Evolutionary conservation across 1,284 basidiomycete genomes (phyloP).

Genomic region (Moesziomyces sp.): DNA sequence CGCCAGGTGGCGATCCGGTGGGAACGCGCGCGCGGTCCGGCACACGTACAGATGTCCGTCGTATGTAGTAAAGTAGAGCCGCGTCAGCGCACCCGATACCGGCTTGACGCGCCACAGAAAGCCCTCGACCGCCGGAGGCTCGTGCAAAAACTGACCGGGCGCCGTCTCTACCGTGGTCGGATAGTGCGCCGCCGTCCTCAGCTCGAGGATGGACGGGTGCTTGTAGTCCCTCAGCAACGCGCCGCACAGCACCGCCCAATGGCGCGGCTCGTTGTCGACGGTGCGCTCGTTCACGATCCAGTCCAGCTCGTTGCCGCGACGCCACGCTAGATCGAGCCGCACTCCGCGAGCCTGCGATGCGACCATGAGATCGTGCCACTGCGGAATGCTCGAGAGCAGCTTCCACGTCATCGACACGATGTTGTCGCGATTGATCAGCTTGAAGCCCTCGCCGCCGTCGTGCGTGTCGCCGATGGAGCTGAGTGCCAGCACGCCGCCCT

Average conservation of each 20-base stretch:
- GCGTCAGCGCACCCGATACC: conserved; percentile 74
- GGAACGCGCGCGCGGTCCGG: conserved; percentile 73
- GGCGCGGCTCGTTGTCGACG: conserved; percentile 74
- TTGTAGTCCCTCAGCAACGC: conserved; percentile 74
- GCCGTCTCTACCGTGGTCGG: conserved; percentile 73
- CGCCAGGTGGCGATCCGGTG: conserved; percentile 75
- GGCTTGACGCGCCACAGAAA: conserved; percentile 77
- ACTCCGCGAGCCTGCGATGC: conserved; percentile 73
- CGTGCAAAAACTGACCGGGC: conserved; percentile 73
- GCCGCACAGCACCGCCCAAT: conserved; percentile 80
- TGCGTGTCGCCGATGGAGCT: conserved; percentile 31
- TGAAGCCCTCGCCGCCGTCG: conserved; percentile 68
- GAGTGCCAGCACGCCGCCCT: conserved; percentile 20
- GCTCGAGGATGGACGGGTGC: conserved; percentile 74
- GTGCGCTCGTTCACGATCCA: conserved; percentile 82
- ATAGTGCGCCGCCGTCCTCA: conserved; percentile 77
- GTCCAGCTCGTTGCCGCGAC: conserved; percentile 77
- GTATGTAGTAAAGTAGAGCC: conserved; percentile 79
- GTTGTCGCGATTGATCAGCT: conserved; percentile 74
- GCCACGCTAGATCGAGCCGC: conserved; percentile 80
- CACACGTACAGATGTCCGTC: conserved; percentile 79
- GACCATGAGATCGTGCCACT: conserved; percentile 76
- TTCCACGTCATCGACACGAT: conserved; percentile 71
- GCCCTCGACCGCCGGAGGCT: conserved; percentile 82
- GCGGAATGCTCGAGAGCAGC: conserved; percentile 72